Evolutionary conservation across 2,329 filamentous ascomycete species (phyloP).

Genomic region (Lachnellula cervina): DNA sequence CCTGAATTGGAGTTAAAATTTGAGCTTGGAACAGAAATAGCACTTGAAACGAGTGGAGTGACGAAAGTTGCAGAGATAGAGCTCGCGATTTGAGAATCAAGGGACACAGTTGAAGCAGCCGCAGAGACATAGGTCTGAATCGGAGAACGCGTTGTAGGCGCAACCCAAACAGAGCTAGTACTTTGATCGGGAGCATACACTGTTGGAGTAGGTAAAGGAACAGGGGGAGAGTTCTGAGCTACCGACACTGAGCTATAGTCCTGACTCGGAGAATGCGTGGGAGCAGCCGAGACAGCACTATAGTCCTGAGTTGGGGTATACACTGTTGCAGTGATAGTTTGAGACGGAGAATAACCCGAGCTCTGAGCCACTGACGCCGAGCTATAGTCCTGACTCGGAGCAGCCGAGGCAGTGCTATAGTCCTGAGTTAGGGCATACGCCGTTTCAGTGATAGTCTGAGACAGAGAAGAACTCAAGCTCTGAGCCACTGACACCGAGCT

Average conservation of each 20-base stretch:
- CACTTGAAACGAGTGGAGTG: neutral
- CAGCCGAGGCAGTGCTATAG: neutral
- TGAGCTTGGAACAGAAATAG: neutral
- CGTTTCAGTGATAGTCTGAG: neutral
- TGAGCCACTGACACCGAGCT: neutral
- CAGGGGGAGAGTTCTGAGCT: neutral
- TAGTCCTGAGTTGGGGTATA: neutral
- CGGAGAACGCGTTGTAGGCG: neutral
- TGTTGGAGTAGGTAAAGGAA: neutral
- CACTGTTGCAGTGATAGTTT: neutral
- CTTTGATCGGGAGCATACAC: neutral
- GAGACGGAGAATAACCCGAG: too few species aligned
- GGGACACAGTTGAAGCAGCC: neutral
- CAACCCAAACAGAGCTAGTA: neutral
- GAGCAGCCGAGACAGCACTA: neutral
- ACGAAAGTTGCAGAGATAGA: constrained; percentile 1
- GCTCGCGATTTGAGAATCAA: neutral
- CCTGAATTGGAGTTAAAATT: constrained; percentile 13
- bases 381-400: neutral
- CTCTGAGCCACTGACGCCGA: neutral
- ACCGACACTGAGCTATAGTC: neutral
- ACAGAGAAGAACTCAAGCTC: too few species aligned
- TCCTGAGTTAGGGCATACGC: neutral
- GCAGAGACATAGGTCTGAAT: neutral
- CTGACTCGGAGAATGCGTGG: neutral